phyloP scores from a whole-genome alignment of 108 stramenopile genomes.

The Cyclotella atomus region DNA sequence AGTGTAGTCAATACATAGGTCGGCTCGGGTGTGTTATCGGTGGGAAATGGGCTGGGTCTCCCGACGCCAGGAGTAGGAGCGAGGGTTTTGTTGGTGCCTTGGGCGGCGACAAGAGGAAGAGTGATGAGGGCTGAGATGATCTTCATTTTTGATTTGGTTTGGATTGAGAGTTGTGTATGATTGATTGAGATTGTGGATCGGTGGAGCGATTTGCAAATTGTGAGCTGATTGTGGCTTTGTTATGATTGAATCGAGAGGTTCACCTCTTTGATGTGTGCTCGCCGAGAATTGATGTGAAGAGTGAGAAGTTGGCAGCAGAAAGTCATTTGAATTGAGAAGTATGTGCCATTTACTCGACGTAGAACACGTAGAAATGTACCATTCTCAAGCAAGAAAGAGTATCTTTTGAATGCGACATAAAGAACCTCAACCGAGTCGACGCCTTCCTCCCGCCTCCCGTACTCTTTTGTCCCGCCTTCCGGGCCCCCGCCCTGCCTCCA shows the following conservation, averaged over 20 bases:
- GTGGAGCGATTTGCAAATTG: background rate
- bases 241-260: background rate
- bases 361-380: no score
- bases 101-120: background rate
- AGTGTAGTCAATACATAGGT: background rate
- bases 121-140: background rate
- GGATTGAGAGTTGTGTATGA: background rate
- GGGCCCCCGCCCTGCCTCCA: no score
- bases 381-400: no score
- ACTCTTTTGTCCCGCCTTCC: no score
- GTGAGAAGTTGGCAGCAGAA: no score
- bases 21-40: background rate
- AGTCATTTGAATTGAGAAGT: no score
- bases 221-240: background rate
- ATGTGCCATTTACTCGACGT: no score
- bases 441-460: no score
- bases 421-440: no score
- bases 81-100: conserved; percentile 14
- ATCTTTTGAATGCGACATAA: no score
- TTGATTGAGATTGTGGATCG: background rate
- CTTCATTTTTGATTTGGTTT: background rate
- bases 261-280: background rate
- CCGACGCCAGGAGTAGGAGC: conserved; percentile 6
- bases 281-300: background rate
- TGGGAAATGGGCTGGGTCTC: background rate